Evolutionary conservation across 2,329 filamentous ascomycete species (phyloP).

Genomic region (Fusarium devonianum): DNA sequence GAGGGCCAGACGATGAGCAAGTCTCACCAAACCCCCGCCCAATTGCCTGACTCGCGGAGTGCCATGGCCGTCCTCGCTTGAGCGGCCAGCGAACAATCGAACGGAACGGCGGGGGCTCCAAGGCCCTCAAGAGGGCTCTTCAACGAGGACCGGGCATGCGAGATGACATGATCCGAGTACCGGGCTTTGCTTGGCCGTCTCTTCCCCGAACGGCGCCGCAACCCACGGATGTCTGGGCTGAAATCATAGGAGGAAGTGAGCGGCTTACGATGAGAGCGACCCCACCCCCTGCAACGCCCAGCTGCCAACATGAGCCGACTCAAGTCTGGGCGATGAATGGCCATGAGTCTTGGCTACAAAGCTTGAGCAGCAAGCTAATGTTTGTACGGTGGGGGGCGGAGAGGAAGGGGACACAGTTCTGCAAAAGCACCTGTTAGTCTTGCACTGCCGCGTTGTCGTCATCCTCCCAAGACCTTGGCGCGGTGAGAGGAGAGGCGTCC

Average conservation of each 20-base stretch:
- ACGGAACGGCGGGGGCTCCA: not conserved
- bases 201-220: not conserved
- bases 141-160: not conserved
- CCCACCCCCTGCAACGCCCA: not conserved
- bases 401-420: too few species aligned
- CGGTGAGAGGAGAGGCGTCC: slow-evolving; percentile 10
- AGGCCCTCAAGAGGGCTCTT: not conserved
- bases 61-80: slow-evolving; percentile 5
- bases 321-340: slow-evolving; percentile 8
- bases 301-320: slow-evolving; percentile 17
- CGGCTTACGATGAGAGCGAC: slow-evolving; percentile 5
- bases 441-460: slow-evolving; percentile 42
- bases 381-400: slow-evolving; percentile 4
- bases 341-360: slow-evolving; percentile 32
- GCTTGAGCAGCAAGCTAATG: slow-evolving; percentile 33
- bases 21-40: slow-evolving; percentile 8
- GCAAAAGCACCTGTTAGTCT: slow-evolving; percentile 1
- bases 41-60: slow-evolving; percentile 7
- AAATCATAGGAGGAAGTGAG: slow-evolving; percentile 20
- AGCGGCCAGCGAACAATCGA: not conserved
- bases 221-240: slow-evolving; percentile 3
- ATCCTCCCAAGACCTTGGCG: slow-evolving; percentile 39
- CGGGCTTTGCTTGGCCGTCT: not conserved
- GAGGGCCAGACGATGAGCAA: slow-evolving; percentile 3
- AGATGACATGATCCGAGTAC: slow-evolving; percentile 9